These are phyloP conservation scores for Saccharomyces hybrid DNA, from an alignment of 1,139 yeast genomes.

Conservation along the genomic window DNA sequence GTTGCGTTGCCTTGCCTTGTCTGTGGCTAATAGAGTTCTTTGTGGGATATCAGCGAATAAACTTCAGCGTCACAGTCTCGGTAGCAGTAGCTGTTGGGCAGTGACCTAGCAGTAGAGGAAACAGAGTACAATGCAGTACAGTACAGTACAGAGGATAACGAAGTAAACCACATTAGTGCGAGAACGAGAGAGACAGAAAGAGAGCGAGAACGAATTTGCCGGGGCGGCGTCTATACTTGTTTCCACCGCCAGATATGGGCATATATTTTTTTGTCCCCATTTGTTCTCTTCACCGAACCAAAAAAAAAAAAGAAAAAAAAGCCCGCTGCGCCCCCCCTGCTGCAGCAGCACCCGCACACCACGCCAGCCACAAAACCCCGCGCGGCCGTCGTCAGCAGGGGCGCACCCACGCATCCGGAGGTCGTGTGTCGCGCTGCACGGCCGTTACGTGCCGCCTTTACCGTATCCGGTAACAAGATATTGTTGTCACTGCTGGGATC, in stretches of 20 bases:
- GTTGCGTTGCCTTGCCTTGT: neutral
- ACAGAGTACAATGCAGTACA: neutral
- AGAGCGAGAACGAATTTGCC: neutral
- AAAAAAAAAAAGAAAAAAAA: neutral
- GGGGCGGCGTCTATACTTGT: neutral
- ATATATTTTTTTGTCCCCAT: neutral
- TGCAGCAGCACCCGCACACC: neutral
- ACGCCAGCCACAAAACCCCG: neutral
- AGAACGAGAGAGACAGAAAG: neutral
- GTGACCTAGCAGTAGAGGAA: neutral
- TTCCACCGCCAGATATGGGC: neutral
- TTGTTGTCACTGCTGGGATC: no score
- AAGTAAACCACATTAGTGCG: neutral
- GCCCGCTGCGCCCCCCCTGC: neutral
- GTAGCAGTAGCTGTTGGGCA: neutral
- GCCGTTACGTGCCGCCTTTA: neutral
- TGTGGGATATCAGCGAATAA: neutral
- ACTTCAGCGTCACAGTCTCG: neutral
- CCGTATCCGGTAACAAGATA: no score
- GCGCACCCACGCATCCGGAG: neutral
- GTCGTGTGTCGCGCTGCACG: neutral
- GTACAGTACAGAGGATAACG: neutral
- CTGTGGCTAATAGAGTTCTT: neutral
- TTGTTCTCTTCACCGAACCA: constrained; percentile 1
- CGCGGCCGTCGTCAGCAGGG: neutral